Base-by-base conservation (phyloP, 73 alveolate species). In the Uronychia setigera region DNA sequence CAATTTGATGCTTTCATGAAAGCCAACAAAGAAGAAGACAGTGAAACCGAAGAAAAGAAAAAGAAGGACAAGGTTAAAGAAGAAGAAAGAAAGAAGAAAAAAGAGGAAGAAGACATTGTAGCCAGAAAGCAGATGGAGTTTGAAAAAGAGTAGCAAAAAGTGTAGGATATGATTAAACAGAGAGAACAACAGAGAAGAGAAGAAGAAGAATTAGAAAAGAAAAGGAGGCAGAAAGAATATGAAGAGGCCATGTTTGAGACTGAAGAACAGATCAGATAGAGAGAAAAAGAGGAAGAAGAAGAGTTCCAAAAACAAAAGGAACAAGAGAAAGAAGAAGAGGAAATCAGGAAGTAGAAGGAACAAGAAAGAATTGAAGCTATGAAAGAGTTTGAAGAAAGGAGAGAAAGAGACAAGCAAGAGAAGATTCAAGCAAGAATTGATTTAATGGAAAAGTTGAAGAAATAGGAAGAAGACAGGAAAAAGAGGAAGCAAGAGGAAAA, bases 381-480 rank as follows among this genome's bases (percentile, higher is more conserved):
- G 76, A 57, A 34, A 35, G 33, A 60, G 74, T 46, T 74, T 26
- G 76, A 81, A 34, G 89, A 80, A 30, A 32, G 80, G 74, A 28
- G 32, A 25, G 25, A 60, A 32, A 60, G 34, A 60, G 88, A 87
- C 33, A 26, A 80, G 60, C 85, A 81, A 80, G 33, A 76, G 84
- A 87, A 87, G 34, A n/a, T 26, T 31, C 60, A 74, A 59, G 88
- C 35, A 57, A 31, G 88, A 26, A 83, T 81, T 33, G 93, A 80
- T 31, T 30, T 80, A 19, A 87, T 80, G 93, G 88, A 87, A 83
- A 87, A 58, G 58, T 79, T 80, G 0, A 87, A 76, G 86, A 87
- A 82, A 32, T 32, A 87, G 75, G 93, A 87, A 35, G 89, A 87
- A 74, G 93, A 81, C 57, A 57, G 86, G 74, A 87, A 87, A 76